Percentiles rank a stretch among this genome's conserved stretches.
Evolutionary conservation across 768 basidiomycete genomes (phyloP).

Genomic region (Mycena rosella): DNA sequence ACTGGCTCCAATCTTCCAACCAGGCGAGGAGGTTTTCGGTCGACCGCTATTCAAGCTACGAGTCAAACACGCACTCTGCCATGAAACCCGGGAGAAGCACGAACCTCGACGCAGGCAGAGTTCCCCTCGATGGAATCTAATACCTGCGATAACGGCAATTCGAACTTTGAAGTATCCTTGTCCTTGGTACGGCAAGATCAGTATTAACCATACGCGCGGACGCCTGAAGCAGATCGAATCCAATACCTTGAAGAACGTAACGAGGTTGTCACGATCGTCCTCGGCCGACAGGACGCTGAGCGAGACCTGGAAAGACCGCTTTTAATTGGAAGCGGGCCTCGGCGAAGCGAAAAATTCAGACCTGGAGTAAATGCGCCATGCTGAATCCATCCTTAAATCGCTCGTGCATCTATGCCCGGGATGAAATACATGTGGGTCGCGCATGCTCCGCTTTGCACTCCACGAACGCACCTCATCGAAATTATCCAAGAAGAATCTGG

Average conservation of each 20-base stretch:
- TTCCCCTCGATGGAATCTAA: constrained; percentile 20
- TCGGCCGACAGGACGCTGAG: constrained; percentile 24
- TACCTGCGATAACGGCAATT: constrained; percentile 20
- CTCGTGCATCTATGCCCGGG: constrained; percentile 28
- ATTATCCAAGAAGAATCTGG: constrained; percentile 64
- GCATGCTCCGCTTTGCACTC: constrained; percentile 5
- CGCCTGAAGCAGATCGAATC: neutral
- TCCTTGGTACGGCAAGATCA: constrained; percentile 3
- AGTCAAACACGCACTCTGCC: neutral
- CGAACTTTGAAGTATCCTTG: constrained; percentile 26
- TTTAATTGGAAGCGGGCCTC: constrained; percentile 14
- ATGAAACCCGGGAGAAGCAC: constrained; percentile 12
- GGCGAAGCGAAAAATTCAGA: constrained; percentile 11
- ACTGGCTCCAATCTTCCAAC: constrained; percentile 17
- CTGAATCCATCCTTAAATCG: constrained; percentile 29
- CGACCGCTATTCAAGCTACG: neutral
- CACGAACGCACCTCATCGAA: constrained; percentile 54
- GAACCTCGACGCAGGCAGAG: constrained; percentile 20
- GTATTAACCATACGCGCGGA: constrained; percentile 4
- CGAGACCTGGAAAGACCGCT: constrained; percentile 9
- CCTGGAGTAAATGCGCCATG: constrained; percentile 30
- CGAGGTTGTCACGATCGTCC: constrained; percentile 20
- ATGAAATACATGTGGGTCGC: constrained; percentile 28
- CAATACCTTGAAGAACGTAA: constrained; percentile 30
- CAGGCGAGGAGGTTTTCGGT: constrained; percentile 19